Conservation (phyloP, 164 flowering plant species). For the Buxus sempervirens region DNA sequence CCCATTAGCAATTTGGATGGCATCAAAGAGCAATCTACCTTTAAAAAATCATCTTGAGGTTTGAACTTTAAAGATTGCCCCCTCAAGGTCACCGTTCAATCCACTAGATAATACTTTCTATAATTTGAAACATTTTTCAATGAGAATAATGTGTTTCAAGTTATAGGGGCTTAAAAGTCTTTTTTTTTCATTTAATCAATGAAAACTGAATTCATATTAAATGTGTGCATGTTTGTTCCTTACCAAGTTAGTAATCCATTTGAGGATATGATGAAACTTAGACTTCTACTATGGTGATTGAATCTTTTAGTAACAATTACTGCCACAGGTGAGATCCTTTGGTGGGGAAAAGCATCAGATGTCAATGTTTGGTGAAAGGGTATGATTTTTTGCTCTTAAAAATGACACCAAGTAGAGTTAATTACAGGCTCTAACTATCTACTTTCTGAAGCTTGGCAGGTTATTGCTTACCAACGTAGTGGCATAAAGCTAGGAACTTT, state of each 20-base stretch:
- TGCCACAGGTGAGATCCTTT: constrained; percentile 81
- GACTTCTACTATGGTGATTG: not conserved
- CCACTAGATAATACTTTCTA: no score
- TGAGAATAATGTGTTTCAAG: no score
- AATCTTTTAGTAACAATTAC: constrained; percentile 3
- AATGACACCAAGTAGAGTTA: not conserved
- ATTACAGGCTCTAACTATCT: constrained; percentile 3
- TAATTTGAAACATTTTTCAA: no score
- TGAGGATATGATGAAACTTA: not conserved
- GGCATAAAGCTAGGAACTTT: constrained; percentile 84
- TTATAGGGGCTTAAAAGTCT: no score
- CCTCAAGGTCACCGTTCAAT: no score
- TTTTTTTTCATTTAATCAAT: no score
- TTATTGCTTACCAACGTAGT: constrained; percentile 70
- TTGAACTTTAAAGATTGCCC: no score
- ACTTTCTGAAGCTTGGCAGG: constrained; percentile 45
- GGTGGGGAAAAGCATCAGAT: constrained; percentile 94
- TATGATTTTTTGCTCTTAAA: constrained; percentile 20
- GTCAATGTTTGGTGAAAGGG: constrained; percentile 79
- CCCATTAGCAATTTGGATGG: no score
- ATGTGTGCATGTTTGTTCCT: not conserved
- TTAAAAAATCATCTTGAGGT: no score
- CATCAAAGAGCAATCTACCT: no score
- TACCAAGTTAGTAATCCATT: no score
- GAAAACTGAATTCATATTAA: no score